phyloP scores from a whole-genome alignment of 2,329 filamentous ascomycete genomes.

The Metarhizium rileyi region DNA sequence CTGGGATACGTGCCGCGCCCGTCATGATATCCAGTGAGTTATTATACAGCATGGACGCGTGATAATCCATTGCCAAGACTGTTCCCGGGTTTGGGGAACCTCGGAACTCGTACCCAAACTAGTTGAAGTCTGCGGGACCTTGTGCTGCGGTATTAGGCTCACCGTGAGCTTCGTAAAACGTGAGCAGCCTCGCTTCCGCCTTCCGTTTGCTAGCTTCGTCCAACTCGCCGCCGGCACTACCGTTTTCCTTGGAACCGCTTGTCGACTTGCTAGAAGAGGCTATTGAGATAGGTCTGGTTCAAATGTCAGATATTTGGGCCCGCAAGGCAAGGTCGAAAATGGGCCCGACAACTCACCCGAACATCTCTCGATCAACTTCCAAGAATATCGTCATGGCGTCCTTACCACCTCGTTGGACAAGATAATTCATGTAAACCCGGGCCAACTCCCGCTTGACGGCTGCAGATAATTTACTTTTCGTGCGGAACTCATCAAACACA shows the following conservation, averaged over 20 bases:
- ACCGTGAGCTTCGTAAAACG: conserved; percentile 42
- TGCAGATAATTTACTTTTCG: conserved; percentile 60
- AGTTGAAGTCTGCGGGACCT: conserved; percentile 44
- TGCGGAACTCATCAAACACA: conserved; percentile 65
- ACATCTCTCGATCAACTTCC: conserved; percentile 72
- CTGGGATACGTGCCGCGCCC: conserved; percentile 4
- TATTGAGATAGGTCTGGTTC: conserved; percentile 14
- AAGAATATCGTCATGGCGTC: conserved; percentile 82
- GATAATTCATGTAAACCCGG: conserved; percentile 69
- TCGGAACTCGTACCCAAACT: conserved; percentile 6
- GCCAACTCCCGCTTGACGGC: conserved; percentile 65
- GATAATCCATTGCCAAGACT: neutral
- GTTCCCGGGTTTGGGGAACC: neutral
- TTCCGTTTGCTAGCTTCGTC: conserved; percentile 41
- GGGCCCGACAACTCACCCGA: conserved; percentile 52
- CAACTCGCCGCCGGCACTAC: conserved; percentile 30
- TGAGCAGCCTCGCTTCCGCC: conserved; percentile 41
- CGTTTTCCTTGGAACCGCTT: conserved; percentile 35
- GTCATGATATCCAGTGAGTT: conserved; percentile 4
- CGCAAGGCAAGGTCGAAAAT: neutral
- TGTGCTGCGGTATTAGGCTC: conserved; percentile 37
- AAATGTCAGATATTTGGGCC: conserved; percentile 2
- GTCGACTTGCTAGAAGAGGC: conserved; percentile 9
- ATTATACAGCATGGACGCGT: conserved; percentile 8
- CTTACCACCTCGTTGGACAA: conserved; percentile 74